phyloP scores from a whole-genome alignment of 2,329 filamentous ascomycete genomes.

The Fusarium nisikadoi region DNA sequence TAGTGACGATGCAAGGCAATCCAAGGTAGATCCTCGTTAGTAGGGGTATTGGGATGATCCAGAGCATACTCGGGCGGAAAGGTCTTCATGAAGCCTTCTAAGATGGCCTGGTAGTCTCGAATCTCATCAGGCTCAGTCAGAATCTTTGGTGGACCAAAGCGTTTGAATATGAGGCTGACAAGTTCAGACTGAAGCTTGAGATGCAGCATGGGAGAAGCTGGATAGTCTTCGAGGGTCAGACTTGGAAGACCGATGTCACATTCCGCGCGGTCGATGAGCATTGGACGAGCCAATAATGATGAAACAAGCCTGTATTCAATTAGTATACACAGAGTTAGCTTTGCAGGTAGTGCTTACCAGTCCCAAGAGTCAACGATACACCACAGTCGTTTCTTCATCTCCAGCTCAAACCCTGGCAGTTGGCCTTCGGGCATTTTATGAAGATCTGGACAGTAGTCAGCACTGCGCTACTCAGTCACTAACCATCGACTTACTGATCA shows the following conservation, averaged over 20 bases:
- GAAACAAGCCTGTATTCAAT: slow-evolving; percentile 9
- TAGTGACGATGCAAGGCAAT: slow-evolving; percentile 22
- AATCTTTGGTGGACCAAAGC: slow-evolving; percentile 11
- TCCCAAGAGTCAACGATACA: slow-evolving; percentile 27
- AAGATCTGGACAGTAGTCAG: not conserved
- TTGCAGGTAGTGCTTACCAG: not conserved
- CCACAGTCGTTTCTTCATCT: slow-evolving; percentile 22
- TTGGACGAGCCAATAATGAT: slow-evolving; percentile 7
- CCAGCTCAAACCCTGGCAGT: slow-evolving; percentile 10
- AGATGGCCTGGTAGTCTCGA: slow-evolving; percentile 1
- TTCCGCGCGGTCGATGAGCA: slow-evolving; percentile 21
- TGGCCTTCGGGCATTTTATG: slow-evolving; percentile 7
- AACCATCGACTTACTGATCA: not conserved
- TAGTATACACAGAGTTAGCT: accelerated
- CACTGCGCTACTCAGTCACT: accelerated
- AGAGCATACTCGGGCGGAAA: slow-evolving; percentile 19
- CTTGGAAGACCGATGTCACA: slow-evolving; percentile 15
- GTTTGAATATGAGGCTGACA: slow-evolving; percentile 17
- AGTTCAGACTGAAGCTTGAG: slow-evolving; percentile 24
- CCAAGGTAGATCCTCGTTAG: slow-evolving; percentile 14
- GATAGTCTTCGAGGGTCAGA: slow-evolving; percentile 18
- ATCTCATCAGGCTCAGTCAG: slow-evolving; percentile 5
- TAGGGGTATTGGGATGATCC: slow-evolving; percentile 8
- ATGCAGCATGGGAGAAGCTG: slow-evolving; percentile 20
- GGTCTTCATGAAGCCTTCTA: slow-evolving; percentile 15